Base-by-base conservation (phyloP, 768 basidiomycete genomes). In the Serpula lacrymans region DNA sequence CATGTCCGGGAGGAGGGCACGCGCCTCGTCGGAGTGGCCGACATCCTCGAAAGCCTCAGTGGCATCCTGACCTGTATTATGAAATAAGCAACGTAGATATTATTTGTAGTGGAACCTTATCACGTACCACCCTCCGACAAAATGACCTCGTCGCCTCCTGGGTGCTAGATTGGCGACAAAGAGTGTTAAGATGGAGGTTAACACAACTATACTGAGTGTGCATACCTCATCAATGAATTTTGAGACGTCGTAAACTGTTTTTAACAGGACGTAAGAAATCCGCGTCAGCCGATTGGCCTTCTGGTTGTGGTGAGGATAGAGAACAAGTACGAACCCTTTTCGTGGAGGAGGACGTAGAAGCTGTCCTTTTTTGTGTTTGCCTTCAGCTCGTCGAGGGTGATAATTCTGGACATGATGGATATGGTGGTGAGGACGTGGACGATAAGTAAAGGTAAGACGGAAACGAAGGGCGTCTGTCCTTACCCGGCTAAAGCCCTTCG, bases 41-140 rank as follows among this genome's bases (percentile, higher is more conserved):
- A 99, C 95, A 62, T 99, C 96, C 69, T 98, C 95, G 57, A 99
- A 99, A 5, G 96, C 92, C 57, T 97, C 96, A 24, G 95, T 94
- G 17, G 95, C 94, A 62, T 98, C 93, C 62, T 87, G 84, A 53
- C 88, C 92, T 94, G 64, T 14, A 47, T 34, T 10, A n/a, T 45
- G 39, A 23, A 33, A 12, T 17, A 21, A 41, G 28, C 17, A 13
- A 22, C 35, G 17, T 22, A 30, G 23, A 23, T 16, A 25, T 25
- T 29, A 43, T 20, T 39, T 31, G 32, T 45, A 42, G 44, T 37
- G 26, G 16, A 29, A 46, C 18, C 14, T n/a, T 46, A 63, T 58
- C 57, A 74, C 86, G 58, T 67, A 84, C 89, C 88, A 58, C 81
- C 84, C 69, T 99, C 96, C 44, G 88, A 85, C 38, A 97, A 65